A percentile compares a stretch with the other conserved stretches of the same genome.
Evolutionary conservation across 306 rosid species (phyloP).

Genomic region (Hippophae rhamnoides): DNA sequence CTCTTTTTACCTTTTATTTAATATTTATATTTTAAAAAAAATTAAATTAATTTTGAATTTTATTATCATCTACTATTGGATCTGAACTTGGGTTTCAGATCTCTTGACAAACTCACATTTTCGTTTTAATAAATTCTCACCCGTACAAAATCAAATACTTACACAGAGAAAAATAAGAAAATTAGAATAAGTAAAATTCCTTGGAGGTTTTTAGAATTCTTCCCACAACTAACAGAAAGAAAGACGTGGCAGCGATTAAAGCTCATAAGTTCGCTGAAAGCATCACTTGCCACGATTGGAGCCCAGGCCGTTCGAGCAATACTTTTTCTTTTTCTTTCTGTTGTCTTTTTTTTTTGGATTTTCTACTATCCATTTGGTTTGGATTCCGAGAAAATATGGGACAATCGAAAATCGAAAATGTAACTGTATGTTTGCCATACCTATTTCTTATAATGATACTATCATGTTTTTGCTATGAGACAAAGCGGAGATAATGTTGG

Average conservation of each 20-base stretch:
- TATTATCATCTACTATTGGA: not conserved
- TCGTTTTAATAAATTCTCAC: not conserved
- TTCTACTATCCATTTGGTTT: slow-evolving; percentile 4
- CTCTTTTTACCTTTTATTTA: too few relatives aligned
- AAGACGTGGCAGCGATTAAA: slow-evolving; percentile 57
- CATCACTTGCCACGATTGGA: slow-evolving; percentile 93
- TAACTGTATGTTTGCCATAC: not conserved
- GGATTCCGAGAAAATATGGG: slow-evolving; percentile 9
- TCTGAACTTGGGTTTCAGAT: slow-evolving; percentile 10
- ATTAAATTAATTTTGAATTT: too few relatives aligned
- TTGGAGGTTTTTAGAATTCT: not conserved
- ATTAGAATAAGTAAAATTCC: too few relatives aligned
- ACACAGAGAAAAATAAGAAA: not conserved
- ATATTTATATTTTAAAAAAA: too few relatives aligned
- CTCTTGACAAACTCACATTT: not conserved
- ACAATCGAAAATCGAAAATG: not conserved
- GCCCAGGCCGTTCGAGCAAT: slow-evolving; percentile 82
- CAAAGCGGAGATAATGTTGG: too few relatives aligned
- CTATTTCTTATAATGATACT: not conserved
- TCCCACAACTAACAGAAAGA: slow-evolving; percentile 1
- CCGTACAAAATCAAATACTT: not conserved
- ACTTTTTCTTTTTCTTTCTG: not conserved
- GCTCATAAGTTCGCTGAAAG: slow-evolving; percentile 70
- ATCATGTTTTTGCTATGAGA: not conserved
- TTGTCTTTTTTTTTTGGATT: not conserved